Conservation (phyloP, 2,329 filamentous ascomycete species). For the Cladosporium halotolerans region DNA sequence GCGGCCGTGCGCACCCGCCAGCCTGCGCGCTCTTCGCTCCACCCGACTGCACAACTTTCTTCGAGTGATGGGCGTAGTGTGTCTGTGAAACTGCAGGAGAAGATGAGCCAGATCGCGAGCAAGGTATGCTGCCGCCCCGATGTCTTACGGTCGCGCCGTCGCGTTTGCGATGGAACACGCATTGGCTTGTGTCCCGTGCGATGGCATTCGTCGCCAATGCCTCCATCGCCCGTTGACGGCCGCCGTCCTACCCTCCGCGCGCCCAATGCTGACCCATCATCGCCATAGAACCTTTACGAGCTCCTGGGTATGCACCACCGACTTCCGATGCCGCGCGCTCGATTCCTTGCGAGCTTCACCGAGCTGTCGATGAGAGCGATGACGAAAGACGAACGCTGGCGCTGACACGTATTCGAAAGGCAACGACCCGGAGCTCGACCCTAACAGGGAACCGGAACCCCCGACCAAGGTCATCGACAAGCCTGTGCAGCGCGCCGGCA, state of each 20-base stretch:
- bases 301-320: conserved; percentile 70
- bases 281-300: conserved; percentile 83
- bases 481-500: conserved; percentile 66
- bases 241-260: not conserved
- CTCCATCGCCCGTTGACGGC: conserved; percentile 2
- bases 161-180: not conserved
- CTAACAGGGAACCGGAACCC: conserved; percentile 67
- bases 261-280: conserved; percentile 3
- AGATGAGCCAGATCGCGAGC: conserved; percentile 21
- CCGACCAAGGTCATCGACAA: conserved; percentile 89
- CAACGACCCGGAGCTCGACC: conserved; percentile 64
- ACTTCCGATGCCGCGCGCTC: not conserved
- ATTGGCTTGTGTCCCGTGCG: conserved; percentile 12
- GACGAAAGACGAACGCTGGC: conserved; percentile 14
- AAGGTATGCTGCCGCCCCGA: conserved; percentile 17
- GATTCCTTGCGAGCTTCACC: not conserved
- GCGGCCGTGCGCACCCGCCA: not conserved
- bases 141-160: conserved; percentile 4
- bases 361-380: not conserved
- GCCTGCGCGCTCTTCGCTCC: conserved; percentile 9
- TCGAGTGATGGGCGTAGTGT: conserved; percentile 10
- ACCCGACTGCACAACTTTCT: conserved; percentile 9
- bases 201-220: conserved; percentile 13
- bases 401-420: conserved; percentile 37
- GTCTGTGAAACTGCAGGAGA: conserved; percentile 13